Conservation (phyloP, 805 yeast species). For the Pichia heedii region DNA sequence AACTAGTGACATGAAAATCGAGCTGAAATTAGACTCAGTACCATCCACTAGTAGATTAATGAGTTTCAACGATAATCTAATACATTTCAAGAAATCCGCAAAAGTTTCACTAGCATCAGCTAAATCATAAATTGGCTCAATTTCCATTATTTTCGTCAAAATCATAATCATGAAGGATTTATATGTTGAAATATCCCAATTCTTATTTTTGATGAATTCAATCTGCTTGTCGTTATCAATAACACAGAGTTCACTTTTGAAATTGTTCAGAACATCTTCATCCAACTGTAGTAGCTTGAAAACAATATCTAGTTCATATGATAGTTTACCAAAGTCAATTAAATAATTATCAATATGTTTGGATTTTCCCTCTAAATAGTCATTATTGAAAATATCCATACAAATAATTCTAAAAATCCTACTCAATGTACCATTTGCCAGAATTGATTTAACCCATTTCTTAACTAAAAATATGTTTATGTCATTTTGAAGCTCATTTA, state of each 20-base stretch:
- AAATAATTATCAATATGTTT: constrained; percentile 23
- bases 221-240: constrained; percentile 38
- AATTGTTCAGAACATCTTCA: constrained; percentile 35
- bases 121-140: constrained; percentile 15
- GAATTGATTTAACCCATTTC: constrained; percentile 39
- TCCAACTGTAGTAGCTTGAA: constrained; percentile 43
- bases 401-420: constrained; percentile 51
- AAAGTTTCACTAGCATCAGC: constrained; percentile 9
- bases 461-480: constrained; percentile 35
- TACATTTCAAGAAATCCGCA: constrained; percentile 29
- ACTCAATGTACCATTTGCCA: constrained; percentile 47
- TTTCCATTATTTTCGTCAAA: constrained; percentile 36
- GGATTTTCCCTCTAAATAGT: constrained; percentile 18
- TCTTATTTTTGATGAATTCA: constrained; percentile 32
- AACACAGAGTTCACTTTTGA: constrained; percentile 51
- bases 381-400: constrained; percentile 39
- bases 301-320: constrained; percentile 51
- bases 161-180: constrained; percentile 44
- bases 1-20: constrained; percentile 15
- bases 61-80: constrained; percentile 36
- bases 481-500: constrained; percentile 52
- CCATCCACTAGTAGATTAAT: constrained; percentile 45
- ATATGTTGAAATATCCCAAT: constrained; percentile 51
- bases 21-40: constrained; percentile 43
- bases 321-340: constrained; percentile 56